Conservation (phyloP, 2,329 filamentous ascomycete genomes). For the Botryosphaeria dothidea region DNA sequence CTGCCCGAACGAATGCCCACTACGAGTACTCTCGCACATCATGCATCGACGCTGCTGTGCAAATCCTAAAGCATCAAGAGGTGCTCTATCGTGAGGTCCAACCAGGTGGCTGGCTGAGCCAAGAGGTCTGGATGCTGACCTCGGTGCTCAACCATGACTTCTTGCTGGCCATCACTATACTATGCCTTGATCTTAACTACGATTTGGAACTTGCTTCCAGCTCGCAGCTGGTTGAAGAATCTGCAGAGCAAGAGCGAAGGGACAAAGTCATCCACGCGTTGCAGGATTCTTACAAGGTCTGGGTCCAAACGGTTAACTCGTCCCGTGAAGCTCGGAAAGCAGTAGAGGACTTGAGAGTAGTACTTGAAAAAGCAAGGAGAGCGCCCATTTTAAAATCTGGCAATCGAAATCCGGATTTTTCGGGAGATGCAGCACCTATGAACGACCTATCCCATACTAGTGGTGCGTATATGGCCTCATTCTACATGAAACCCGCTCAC, state of each 20-base stretch:
- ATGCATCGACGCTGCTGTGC: conserved; percentile 48
- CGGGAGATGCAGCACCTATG: neutral
- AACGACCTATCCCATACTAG: too few relatives aligned
- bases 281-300: neutral
- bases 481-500: too few relatives aligned
- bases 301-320: neutral
- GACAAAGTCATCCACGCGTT: neutral
- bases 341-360: neutral
- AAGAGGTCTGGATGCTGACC: conserved; percentile 46
- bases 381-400: neutral
- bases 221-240: neutral
- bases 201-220: neutral
- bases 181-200: conserved; percentile 45
- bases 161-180: conserved; percentile 49
- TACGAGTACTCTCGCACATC: conserved; percentile 44
- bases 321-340: neutral
- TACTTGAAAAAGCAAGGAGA: neutral
- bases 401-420: neutral
- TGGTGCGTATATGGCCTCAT: too few relatives aligned
- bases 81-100: conserved; percentile 44
- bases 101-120: conserved; percentile 41
- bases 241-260: neutral
- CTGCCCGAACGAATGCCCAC: conserved; percentile 36
- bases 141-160: conserved; percentile 49
- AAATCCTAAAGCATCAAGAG: conserved; percentile 46